Percentiles rank a stretch among this genome's conserved stretches.
phyloP scores from a whole-genome alignment of 441 rosid species.

The Adansonia rubrostipa region DNA sequence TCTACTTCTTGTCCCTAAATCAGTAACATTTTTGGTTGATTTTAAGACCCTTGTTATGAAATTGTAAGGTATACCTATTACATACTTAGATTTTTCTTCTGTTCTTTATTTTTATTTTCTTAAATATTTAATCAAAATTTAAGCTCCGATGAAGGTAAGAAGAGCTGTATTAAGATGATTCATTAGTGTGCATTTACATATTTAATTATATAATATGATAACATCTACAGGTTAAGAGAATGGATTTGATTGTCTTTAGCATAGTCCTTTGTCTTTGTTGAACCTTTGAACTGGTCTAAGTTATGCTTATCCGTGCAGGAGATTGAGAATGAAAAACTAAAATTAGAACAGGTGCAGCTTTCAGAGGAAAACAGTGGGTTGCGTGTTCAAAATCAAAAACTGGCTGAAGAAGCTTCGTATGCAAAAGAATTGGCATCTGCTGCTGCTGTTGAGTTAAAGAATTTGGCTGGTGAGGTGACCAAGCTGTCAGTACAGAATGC shows the following conservation, averaged over 20 bases:
- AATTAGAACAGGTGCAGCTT: constrained; percentile 72
- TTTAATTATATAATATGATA: not conserved
- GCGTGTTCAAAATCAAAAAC: constrained; percentile 76
- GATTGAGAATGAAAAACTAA: constrained; percentile 79
- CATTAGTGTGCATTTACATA: not conserved
- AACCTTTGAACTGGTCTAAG: constrained; percentile 18
- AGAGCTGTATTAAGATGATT: constrained; percentile 11
- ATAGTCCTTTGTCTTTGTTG: not conserved
- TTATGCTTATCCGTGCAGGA: constrained; percentile 53
- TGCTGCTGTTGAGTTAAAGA: constrained; percentile 99
- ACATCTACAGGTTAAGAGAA: not conserved
- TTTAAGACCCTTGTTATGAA: constrained; percentile 5
- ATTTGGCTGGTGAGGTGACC: constrained; percentile 94
- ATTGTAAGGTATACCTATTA: constrained; percentile 1
- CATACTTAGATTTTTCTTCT: not conserved
- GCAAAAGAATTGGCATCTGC: constrained; percentile 98
- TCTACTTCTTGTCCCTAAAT: not conserved
- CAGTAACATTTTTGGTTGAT: constrained; percentile 1
- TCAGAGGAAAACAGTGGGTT: constrained; percentile 90
- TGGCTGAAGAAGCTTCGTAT: constrained; percentile 96
- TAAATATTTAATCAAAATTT: not conserved
- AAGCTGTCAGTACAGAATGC: constrained; percentile 84
- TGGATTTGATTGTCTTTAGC: constrained; percentile 4
- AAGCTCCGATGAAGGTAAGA: not conserved
- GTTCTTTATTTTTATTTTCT: not conserved